Base-by-base conservation (phyloP, 306 rosid species). In the Myrica gale region DNA sequence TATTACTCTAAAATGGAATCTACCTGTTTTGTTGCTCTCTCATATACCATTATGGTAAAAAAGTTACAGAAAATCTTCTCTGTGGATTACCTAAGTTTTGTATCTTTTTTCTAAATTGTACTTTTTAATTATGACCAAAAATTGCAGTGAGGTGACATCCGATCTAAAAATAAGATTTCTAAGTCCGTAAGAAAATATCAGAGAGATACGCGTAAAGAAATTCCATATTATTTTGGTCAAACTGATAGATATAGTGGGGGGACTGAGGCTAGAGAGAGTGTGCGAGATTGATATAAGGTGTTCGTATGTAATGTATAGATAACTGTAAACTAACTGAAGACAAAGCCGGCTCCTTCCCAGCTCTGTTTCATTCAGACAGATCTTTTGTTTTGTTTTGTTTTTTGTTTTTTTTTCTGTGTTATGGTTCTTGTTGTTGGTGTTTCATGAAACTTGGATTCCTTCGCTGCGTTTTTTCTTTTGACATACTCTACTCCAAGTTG, bases 261-360 rank as follows among this genome's bases (percentile, higher is more conserved):
- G 3, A 26, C 70, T 65, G 70, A 65, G 50, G 48, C 45, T 48
- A 65, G 5, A 44, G 9, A 10, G n/a, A 37, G 74, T 13, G 46
- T 5, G n/a, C 43, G 58, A 32, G 78, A 68, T 41, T 41, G 45
- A 0, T 65, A 6, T 15, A 37, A 47, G 62, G 11, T 0, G 13
- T 19, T 21, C 12, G 61, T 54, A 9, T 8, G 56, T 13, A n/a
- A 26, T 69, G 78, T 57, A 56, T 3, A 60, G 44, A 19, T 45
- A 55, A 41, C 13, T 57, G 75, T 50, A 32, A 68, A 11, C 37
- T 13, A 67, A 60, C 9, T 7, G 72, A 68, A 53, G 73, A 45
- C 85, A 71, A 71, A 68, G 81, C 77, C 85, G 85, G 80, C 80
- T 63, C 21, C 55, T 45, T 68, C 37, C 51, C 6, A 37, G 15